phyloP scores from a whole-genome alignment of 768 basidiomycete genomes.

The Lyophyllum decastes region DNA sequence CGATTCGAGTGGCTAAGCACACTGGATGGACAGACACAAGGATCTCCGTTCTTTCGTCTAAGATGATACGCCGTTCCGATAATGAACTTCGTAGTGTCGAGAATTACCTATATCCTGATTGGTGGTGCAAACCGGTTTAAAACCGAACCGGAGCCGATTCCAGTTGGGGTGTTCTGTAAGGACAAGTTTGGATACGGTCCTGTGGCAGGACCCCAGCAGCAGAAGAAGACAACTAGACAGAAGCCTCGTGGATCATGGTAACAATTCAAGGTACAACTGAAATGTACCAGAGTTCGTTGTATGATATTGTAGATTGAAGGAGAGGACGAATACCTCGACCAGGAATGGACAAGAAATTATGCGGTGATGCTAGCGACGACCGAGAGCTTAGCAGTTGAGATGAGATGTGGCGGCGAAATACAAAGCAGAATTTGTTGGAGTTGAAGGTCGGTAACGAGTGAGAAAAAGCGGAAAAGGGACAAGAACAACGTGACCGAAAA shows the following conservation, averaged over 20 bases:
- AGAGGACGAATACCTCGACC: background rate
- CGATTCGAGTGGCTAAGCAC: background rate
- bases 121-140: background rate
- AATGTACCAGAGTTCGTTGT: background rate
- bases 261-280: constrained; percentile 1
- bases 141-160: constrained; percentile 1
- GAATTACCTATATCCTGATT: background rate
- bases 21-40: background rate
- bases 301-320: background rate
- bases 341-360: background rate
- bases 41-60: background rate
- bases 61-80: background rate
- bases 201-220: constrained; percentile 17
- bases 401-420: constrained; percentile 10
- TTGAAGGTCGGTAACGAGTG: background rate
- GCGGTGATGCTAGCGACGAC: background rate
- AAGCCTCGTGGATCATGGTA: constrained; percentile 24
- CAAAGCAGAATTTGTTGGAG: background rate
- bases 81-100: background rate
- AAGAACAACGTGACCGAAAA: constrained; percentile 12
- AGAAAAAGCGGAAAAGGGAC: constrained; percentile 1
- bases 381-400: background rate
- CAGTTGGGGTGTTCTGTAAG: background rate
- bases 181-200: constrained; percentile 15
- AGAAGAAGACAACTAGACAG: constrained; percentile 23